Evolutionary conservation across 768 basidiomycete genomes (phyloP).

Genomic region (Boletus fagicola): DNA sequence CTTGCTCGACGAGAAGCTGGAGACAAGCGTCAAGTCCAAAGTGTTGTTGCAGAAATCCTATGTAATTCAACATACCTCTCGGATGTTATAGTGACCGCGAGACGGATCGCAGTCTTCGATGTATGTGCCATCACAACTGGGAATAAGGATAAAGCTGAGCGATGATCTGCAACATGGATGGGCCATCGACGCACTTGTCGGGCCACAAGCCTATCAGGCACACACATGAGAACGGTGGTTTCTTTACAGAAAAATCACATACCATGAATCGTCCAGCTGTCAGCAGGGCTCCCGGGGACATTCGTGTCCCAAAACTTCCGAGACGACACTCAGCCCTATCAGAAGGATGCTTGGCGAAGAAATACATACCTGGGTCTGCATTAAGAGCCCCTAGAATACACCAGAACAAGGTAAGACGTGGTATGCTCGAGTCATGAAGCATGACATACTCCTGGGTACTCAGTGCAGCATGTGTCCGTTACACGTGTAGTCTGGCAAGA

Average conservation of each 20-base stretch:
- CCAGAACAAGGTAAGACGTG: neutral
- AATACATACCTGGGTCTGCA: constrained; percentile 50
- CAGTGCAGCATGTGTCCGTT: constrained; percentile 61
- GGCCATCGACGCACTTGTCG: constrained; percentile 44
- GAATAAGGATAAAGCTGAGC: neutral
- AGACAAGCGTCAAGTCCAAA: neutral
- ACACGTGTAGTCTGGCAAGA: constrained; percentile 55
- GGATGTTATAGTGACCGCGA: constrained; percentile 43
- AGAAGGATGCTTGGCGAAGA: neutral
- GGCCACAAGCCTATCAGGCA: constrained; percentile 59
- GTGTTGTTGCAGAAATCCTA: neutral
- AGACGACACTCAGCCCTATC: constrained; percentile 4
- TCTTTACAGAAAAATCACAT: constrained; percentile 9
- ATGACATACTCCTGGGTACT: constrained; percentile 58
- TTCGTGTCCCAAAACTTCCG: constrained; percentile 71
- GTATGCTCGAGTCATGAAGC: neutral
- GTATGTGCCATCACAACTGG: constrained; percentile 54
- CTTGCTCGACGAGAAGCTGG: constrained; percentile 55
- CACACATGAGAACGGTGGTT: constrained; percentile 4
- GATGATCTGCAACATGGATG: neutral
- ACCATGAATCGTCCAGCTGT: constrained; percentile 81
- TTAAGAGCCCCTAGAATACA: constrained; percentile 49
- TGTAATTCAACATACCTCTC: constrained; percentile 30
- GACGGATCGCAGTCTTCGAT: constrained; percentile 39
- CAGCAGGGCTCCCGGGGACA: constrained; percentile 55